These are phyloP conservation scores for Fusarium sp. DNA, from an alignment of 2,329 filamentous ascomycete genomes.

Conservation along the genomic window DNA sequence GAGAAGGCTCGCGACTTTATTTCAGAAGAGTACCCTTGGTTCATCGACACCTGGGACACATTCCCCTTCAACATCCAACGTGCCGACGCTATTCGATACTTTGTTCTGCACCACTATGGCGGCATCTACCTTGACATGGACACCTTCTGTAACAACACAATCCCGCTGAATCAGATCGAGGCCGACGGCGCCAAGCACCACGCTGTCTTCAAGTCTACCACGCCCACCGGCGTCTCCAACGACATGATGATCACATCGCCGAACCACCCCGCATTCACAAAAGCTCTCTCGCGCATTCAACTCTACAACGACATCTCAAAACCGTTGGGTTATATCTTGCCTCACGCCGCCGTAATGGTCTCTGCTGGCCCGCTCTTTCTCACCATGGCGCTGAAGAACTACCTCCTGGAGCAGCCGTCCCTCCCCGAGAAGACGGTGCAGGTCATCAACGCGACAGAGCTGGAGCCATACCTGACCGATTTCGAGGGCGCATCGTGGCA, in stretches of 20 bases:
- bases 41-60: slow-evolving; percentile 75
- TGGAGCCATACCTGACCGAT: slow-evolving; percentile 54
- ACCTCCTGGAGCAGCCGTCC: slow-evolving; percentile 65
- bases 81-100: slow-evolving; percentile 80
- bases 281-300: slow-evolving; percentile 75
- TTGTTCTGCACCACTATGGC: slow-evolving; percentile 78
- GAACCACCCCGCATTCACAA: slow-evolving; percentile 80
- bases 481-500: slow-evolving; percentile 61
- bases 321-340: slow-evolving; percentile 72
- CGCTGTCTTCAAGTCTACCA: slow-evolving; percentile 62
- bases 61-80: slow-evolving; percentile 80
- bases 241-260: slow-evolving; percentile 82
- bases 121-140: slow-evolving; percentile 77
- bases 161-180: slow-evolving; percentile 50
- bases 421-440: slow-evolving; percentile 47
- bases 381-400: slow-evolving; percentile 81
- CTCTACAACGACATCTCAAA: slow-evolving; percentile 68
- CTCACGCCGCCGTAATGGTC: slow-evolving; percentile 84
- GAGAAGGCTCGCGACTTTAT: slow-evolving; percentile 76
- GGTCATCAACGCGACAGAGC: slow-evolving; percentile 47
- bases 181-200: slow-evolving; percentile 38
- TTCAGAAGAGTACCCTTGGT: slow-evolving; percentile 77
- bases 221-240: slow-evolving; percentile 84
- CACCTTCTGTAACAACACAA: slow-evolving; percentile 49
- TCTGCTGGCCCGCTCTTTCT: slow-evolving; percentile 82